phyloP scores from a whole-genome alignment of 768 basidiomycete genomes.

The Lactifluus rugatus region DNA sequence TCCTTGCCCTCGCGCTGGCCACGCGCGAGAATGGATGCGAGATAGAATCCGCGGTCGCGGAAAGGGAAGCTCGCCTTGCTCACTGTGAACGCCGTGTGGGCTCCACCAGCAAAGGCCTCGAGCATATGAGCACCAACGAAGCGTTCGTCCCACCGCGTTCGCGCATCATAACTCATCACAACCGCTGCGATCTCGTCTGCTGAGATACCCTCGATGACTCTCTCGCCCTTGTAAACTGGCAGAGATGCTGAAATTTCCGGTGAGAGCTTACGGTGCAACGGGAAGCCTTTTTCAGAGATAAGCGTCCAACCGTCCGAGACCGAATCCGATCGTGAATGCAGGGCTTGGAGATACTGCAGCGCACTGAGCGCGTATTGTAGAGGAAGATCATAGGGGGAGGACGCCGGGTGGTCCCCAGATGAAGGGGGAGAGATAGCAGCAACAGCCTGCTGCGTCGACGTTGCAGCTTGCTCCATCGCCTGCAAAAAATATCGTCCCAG shows the following conservation, averaged over 20 bases:
- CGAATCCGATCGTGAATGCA: slow-evolving; percentile 42
- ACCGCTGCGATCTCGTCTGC: slow-evolving; percentile 83
- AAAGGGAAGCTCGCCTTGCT: slow-evolving; percentile 83
- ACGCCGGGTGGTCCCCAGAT: slow-evolving; percentile 32
- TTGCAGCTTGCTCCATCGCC: slow-evolving; percentile 64
- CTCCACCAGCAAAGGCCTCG: slow-evolving; percentile 66
- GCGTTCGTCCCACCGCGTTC: slow-evolving; percentile 81
- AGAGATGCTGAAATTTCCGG: slow-evolving; percentile 70
- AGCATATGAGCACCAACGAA: slow-evolving; percentile 62
- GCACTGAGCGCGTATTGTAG: slow-evolving; percentile 78
- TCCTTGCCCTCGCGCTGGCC: slow-evolving; percentile 28
- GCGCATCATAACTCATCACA: slow-evolving; percentile 57
- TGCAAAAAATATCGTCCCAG: slow-evolving; percentile 63
- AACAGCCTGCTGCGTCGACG: slow-evolving; percentile 67
- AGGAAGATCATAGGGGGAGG: slow-evolving; percentile 52
- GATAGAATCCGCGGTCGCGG: slow-evolving; percentile 77
- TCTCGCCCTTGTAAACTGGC: slow-evolving; percentile 79
- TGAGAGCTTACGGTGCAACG: slow-evolving; percentile 65
- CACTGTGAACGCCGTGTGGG: slow-evolving; percentile 60
- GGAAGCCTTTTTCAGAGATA: slow-evolving; percentile 65
- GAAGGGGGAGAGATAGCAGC: slow-evolving; percentile 60
- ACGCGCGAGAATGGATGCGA: slow-evolving; percentile 70
- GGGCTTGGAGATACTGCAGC: slow-evolving; percentile 65
- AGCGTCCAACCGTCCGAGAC: slow-evolving; percentile 60
- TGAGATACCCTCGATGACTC: slow-evolving; percentile 87